Evolutionary conservation across 106 monocot species (phyloP).

Genomic region (Agapanthus africanus): DNA sequence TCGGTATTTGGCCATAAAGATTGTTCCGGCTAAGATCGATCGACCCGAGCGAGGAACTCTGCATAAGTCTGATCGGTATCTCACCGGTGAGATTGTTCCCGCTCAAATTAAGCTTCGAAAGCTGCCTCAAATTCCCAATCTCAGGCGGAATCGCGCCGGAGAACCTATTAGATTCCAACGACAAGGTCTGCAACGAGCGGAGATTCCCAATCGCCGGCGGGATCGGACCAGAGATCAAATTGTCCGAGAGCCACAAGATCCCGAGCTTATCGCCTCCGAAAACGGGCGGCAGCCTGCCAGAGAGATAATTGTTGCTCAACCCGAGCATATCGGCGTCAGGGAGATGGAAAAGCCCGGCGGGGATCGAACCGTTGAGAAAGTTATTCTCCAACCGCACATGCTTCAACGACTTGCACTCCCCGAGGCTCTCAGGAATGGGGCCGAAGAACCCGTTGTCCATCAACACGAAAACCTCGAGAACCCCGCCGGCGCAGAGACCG

Average conservation of each 20-base stretch:
- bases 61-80: constrained; percentile 35
- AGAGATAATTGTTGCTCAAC: constrained; percentile 55
- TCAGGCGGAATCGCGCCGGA: constrained; percentile 50
- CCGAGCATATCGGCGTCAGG: constrained; percentile 60
- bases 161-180: constrained; percentile 45
- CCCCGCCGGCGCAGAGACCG: constrained; percentile 47
- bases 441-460: constrained; percentile 78
- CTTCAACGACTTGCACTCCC: constrained; percentile 55
- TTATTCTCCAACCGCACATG: constrained; percentile 58
- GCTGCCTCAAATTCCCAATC: constrained; percentile 49
- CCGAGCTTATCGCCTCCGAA: constrained; percentile 42
- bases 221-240: constrained; percentile 51
- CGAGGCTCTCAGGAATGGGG: constrained; percentile 53
- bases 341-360: constrained; percentile 64
- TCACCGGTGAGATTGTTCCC: constrained; percentile 47
- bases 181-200: constrained; percentile 42
- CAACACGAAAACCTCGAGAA: constrained; percentile 41
- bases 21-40: constrained; percentile 61
- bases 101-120: constrained; percentile 62
- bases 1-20: constrained; percentile 45
- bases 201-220: constrained; percentile 50
- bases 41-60: constrained; percentile 34
- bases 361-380: constrained; percentile 54
- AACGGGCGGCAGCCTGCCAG: constrained; percentile 51
- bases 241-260: constrained; percentile 52